Evolutionary conservation across 257 asterid species (phyloP).

Genomic region (Fraxinus excelsior): DNA sequence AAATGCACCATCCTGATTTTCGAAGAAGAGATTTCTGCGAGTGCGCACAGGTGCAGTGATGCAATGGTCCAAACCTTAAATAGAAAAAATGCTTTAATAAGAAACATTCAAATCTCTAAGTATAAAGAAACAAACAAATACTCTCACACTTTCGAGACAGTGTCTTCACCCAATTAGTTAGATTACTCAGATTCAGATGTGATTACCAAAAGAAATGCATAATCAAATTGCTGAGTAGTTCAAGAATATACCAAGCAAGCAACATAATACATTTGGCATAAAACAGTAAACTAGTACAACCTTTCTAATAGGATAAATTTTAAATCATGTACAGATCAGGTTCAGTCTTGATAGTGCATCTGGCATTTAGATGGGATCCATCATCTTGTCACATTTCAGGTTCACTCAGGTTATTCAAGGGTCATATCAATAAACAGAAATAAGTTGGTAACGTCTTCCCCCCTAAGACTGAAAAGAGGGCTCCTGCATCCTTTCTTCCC

Average conservation of each 20-base stretch:
- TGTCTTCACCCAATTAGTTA: not conserved
- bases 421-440: not conserved
- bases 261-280: not conserved
- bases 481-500: not conserved
- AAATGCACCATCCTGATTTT: slow-evolving; percentile 41
- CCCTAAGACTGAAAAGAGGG: not conserved
- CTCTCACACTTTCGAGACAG: not conserved
- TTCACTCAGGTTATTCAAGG: not conserved
- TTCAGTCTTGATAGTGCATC: not conserved
- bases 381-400: too few species aligned
- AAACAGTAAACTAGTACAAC: not conserved
- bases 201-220: not conserved
- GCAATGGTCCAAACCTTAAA: slow-evolving; percentile 66
- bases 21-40: slow-evolving; percentile 54
- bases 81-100: slow-evolving; percentile 24
- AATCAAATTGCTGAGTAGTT: not conserved
- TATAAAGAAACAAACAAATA: not conserved
- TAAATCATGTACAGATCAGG: not conserved
- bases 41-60: slow-evolving; percentile 64
- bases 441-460: not conserved
- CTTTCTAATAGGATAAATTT: slow-evolving; percentile 4
- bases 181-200: not conserved
- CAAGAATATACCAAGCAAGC: not conserved
- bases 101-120: slow-evolving; percentile 4
- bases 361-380: too few species aligned